These are phyloP conservation scores for Pythium rhizo-oryzae DNA, from an alignment of 352 stramenopile genomes.

Conservation along the genomic window DNA sequence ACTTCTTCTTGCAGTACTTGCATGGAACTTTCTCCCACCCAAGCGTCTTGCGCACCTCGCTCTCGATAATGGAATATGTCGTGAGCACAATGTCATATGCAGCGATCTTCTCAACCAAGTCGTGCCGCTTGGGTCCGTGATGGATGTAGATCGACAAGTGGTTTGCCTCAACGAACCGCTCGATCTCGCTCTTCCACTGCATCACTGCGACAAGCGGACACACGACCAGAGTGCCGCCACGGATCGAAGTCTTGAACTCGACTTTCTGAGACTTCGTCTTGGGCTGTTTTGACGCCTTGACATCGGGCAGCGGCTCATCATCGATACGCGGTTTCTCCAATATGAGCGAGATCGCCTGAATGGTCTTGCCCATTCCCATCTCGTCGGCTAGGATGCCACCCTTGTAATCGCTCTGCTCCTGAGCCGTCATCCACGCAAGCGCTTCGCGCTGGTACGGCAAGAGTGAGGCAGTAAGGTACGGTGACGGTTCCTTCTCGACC, in stretches of 20 bases:
- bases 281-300: slow-evolving; percentile 21
- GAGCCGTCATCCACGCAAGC: slow-evolving; percentile 93
- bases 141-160: slow-evolving; percentile 96
- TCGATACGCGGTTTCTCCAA: slow-evolving; percentile 79
- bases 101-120: slow-evolving; percentile 76
- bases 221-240: slow-evolving; percentile 95
- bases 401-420: slow-evolving; percentile 91
- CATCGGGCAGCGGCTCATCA: not conserved
- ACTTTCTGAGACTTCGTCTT: slow-evolving; percentile 26
- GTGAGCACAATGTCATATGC: slow-evolving; percentile 99
- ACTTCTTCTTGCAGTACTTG: slow-evolving; percentile 95
- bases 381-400: slow-evolving; percentile 98
- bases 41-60: slow-evolving; percentile 86
- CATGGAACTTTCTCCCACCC: slow-evolving; percentile 86
- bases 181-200: slow-evolving; percentile 93
- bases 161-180: slow-evolving; percentile 92
- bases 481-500: slow-evolving; percentile 73
- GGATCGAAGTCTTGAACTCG: slow-evolving; percentile 20
- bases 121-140: slow-evolving; percentile 91
- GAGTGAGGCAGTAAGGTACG: slow-evolving; percentile 85
- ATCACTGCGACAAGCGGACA: slow-evolving; percentile 97
- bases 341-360: slow-evolving; percentile 97
- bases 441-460: slow-evolving; percentile 99
- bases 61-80: slow-evolving; percentile 97
- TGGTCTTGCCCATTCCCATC: slow-evolving; percentile 98